Base-by-base conservation (phyloP, 2,329 filamentous ascomycete species). In the Neospermospora avenae region DNA sequence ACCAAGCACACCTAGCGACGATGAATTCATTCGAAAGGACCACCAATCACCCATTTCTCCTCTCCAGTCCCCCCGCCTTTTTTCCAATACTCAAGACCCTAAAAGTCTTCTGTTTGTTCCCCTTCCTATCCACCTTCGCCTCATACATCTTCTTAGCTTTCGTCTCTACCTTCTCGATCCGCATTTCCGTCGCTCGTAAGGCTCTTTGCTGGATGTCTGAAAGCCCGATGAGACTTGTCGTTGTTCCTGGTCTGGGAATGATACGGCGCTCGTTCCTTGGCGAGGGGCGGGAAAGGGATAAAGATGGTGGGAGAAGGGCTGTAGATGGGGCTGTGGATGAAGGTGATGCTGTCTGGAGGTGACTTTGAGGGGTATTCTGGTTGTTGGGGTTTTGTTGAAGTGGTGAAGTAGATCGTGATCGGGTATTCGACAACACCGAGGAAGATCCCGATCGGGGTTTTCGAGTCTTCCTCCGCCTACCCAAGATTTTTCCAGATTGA, bases 401-500 rank as follows among this genome's bases (percentile, higher is more conserved):
- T 13, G 13, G 46, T 1, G 57, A 53, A 25, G 57, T 48, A 8
- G 59, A 51, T 25, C 53, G 53, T 58, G 37, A 39, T 54, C 44
- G 28, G 11, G 28, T 6, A 5, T 31, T 1, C 11, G 28, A 20
- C 61, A 59, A 20, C 6, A 48, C 2, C 13, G 22, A 41, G n/a
- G 22, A 3, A 0, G n/a, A 2, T 31, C 28, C 22, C 28, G 34
- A 8, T n/a, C n/a, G 24, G 5, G 20, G 14, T 6, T 11, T 20
- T 2, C 35, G 31, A 4, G 42, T 31, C 37, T 44, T 54, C 22
- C 68, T 69, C 20, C 73, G 70, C 46, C 69, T 69, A 11, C 69
- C 68, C 6, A 77, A 67, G 6, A 73, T 68, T 24, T 71, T 75
- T 4, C 76, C 75, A 0, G 75, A 77, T 0, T 75, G 70, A 0